phyloP scores from a whole-genome alignment of 192 early-diverging fungal genomes.

The Coemansia sp. region DNA sequence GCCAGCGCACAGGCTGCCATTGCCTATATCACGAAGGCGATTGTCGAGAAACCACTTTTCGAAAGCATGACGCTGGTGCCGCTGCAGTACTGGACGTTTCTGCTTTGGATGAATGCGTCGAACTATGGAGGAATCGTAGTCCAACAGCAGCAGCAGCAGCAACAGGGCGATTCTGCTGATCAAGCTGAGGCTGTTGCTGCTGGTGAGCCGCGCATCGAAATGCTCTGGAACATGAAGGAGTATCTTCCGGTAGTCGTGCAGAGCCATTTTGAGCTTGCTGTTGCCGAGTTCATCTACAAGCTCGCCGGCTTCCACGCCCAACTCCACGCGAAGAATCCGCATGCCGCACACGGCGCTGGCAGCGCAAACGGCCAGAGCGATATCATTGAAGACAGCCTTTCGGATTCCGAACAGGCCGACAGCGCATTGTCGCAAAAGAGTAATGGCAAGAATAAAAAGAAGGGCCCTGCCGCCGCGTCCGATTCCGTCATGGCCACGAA shows the following conservation, averaged over 20 bases:
- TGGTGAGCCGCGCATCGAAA: slow-evolving; percentile 56
- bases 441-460: background rate
- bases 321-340: slow-evolving; percentile 30
- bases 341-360: slow-evolving; percentile 12
- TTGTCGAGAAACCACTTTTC: slow-evolving; percentile 73
- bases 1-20: slow-evolving; percentile 72
- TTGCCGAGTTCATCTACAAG: slow-evolving; percentile 73
- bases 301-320: slow-evolving; percentile 56
- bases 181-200: background rate
- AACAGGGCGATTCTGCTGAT: slow-evolving; percentile 2
- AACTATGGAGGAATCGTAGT: slow-evolving; percentile 71
- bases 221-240: slow-evolving; percentile 90
- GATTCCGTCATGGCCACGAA: slow-evolving; percentile 10
- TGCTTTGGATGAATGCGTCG: slow-evolving; percentile 90
- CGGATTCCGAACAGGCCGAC: slow-evolving; percentile 6
- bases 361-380: slow-evolving; percentile 30
- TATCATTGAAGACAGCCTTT: slow-evolving; percentile 28
- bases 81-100: slow-evolving; percentile 72
- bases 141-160: slow-evolving; percentile 15
- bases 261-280: slow-evolving; percentile 63
- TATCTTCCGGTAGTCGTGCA: slow-evolving; percentile 80
- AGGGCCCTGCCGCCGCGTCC: slow-evolving; percentile 1
- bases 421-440: background rate
- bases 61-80: slow-evolving; percentile 67
- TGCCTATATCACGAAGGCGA: slow-evolving; percentile 67